Evolutionary conservation across 2,329 filamentous ascomycete genomes (phyloP), one percentile per base, ranked within the genome.

Genomic region (Apiospora marii): DNA sequence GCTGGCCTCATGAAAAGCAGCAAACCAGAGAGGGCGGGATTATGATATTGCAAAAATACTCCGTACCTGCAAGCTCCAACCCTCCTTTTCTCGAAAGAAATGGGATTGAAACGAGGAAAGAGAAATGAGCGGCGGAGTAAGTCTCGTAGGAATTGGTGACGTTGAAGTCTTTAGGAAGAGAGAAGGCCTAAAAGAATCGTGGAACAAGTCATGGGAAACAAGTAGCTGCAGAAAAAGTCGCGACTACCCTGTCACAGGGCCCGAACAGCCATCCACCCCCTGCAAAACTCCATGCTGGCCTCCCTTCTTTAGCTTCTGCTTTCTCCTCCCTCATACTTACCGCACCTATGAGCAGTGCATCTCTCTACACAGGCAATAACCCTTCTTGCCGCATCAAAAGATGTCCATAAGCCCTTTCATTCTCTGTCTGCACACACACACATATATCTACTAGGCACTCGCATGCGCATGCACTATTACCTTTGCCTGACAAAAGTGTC

Each of bases 71-170:
- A 76, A 76, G 72, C 73, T 75, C 72, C 74, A 75, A 77, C 70
- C 76, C 74, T 73, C 71, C 73, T 73, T 77, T 75, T 69, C 73
- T 73, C 72, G 68, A 76, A 74, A 77, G 70, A 71, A 51, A 76
- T 46, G 70, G 71, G 68, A 72, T 44, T 43, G 77, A 78, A 76
- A 76, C 76, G 76, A 75, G 77, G 78, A 41, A 49, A 78, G 82
- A 79, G 77, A 76, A 85, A 87, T 77, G 85, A 86, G 82, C 78
- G 84, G 84, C 84, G 83, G 85, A 86, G 83, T 85, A 85, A 85
- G 85, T 86, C 84, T 81, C 81, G 74, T 74, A 72, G 30, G 69
- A 69, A 69, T 72, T 72, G 70, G 68, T 69, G 71, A 72, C 69
- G 72, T 68, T 64, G 30, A 61, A 30, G 53, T 37, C 53, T 37